Conservation (phyloP, 1,284 basidiomycete species). For the Mycosarcoma mackinlayi region DNA sequence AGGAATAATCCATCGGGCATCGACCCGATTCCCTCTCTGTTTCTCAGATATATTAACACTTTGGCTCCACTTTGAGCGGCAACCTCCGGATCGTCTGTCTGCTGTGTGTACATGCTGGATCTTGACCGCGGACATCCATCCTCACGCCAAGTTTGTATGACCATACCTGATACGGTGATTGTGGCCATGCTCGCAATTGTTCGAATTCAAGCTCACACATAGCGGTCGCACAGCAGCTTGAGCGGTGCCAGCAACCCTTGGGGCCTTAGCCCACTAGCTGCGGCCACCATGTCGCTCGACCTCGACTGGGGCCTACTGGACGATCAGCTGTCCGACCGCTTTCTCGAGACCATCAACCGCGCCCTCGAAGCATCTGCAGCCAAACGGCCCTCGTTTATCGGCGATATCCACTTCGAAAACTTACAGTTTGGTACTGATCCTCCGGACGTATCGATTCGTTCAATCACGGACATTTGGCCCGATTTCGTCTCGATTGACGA, state of each 20-base stretch:
- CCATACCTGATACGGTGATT: too few species aligned
- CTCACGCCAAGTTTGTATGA: too few species aligned
- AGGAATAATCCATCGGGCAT: too few species aligned
- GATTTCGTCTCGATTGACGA: conserved; percentile 74
- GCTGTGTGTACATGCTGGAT: too few species aligned
- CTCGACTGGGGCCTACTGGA: conserved; percentile 74
- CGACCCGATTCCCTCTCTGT: too few species aligned
- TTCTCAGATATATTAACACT: too few species aligned
- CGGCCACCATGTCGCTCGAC: conserved; percentile 69
- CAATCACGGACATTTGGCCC: conserved; percentile 90
- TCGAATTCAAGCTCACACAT: conserved; percentile 1
- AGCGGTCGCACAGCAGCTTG: too few species aligned
- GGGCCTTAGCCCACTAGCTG: neutral
- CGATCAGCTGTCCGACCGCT: conserved; percentile 76
- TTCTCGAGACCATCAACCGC: conserved; percentile 82
- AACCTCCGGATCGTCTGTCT: too few species aligned
- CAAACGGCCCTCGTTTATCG: conserved; percentile 87
- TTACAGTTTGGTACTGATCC: conserved; percentile 85
- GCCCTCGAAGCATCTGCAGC: conserved; percentile 75
- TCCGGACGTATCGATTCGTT: conserved; percentile 88
- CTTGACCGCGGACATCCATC: too few species aligned
- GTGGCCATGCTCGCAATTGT: too few species aligned
- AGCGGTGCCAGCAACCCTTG: too few species aligned
- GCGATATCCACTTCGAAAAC: conserved; percentile 84
- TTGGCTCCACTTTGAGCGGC: too few species aligned